Percentiles rank a stretch among this genome's conserved stretches.
Conservation (phyloP, 2,329 filamentous ascomycete species). For the Teratosphaeria viscida region DNA sequence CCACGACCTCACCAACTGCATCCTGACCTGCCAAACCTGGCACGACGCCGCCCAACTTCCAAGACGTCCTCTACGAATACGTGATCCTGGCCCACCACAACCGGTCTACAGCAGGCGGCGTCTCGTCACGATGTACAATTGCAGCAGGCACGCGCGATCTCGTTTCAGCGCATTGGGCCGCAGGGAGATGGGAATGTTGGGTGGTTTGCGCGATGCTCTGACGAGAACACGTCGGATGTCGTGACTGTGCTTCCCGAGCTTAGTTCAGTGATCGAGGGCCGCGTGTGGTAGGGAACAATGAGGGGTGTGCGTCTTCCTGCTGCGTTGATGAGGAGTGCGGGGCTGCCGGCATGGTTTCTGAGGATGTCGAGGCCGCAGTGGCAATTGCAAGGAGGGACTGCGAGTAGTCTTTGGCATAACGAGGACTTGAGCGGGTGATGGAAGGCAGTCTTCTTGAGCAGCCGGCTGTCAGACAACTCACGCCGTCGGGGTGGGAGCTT, state of each 20-base stretch:
- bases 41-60: no score
- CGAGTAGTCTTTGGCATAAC: background rate
- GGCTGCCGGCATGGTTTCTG: background rate
- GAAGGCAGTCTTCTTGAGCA: background rate
- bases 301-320: background rate
- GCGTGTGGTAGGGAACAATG: background rate
- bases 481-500: background rate
- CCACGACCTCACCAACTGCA: no score
- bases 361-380: background rate
- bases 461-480: background rate
- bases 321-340: background rate
- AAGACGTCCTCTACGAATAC: no score
- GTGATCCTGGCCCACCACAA: no score
- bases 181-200: background rate
- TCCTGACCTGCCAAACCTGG: no score
- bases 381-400: background rate
- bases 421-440: background rate
- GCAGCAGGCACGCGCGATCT: background rate
- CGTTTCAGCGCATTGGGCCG: background rate
- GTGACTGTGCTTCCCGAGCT: background rate
- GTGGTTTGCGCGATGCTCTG: background rate
- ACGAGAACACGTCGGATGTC: background rate
- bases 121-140: background rate
- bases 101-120: no score
- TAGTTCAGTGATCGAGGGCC: background rate